Evolutionary conservation across 306 rosid species (phyloP).

Genomic region (Citrullus mucosospermus): DNA sequence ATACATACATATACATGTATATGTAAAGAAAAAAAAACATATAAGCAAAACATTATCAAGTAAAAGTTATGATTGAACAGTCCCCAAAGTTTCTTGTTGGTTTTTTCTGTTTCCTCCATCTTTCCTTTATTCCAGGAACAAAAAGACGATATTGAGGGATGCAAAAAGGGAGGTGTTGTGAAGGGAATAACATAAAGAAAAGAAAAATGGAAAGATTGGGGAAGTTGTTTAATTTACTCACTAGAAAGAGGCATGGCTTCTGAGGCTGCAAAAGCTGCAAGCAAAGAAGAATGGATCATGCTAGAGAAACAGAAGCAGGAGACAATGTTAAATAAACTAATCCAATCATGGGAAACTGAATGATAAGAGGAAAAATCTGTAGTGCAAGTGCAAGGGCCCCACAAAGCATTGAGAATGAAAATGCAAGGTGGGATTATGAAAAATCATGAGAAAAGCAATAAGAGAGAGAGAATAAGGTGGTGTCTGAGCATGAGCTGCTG

Average conservation of each 20-base stretch:
- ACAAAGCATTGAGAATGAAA: slow-evolving; percentile 21
- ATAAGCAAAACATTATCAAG: not conserved
- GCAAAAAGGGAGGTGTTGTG: not conserved
- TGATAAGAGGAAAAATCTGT: not conserved
- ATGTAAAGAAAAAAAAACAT: not conserved
- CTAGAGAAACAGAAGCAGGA: not conserved
- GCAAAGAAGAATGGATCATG: not conserved
- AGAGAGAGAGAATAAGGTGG: not conserved
- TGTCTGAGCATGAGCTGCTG: not conserved
- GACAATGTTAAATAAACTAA: slow-evolving; percentile 2
- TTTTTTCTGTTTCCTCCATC: not conserved
- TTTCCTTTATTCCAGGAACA: not conserved
- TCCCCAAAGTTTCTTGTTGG: not conserved
- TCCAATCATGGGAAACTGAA: not conserved
- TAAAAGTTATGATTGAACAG: not conserved
- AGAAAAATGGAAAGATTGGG: not conserved
- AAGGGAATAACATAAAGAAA: not conserved
- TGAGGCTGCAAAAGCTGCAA: not conserved
- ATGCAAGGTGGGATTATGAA: not conserved
- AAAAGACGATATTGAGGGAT: not conserved
- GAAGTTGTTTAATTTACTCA: not conserved
- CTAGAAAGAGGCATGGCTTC: not conserved
- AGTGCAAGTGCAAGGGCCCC: slow-evolving; percentile 45
- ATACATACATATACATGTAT: too few relatives aligned
- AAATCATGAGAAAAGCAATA: not conserved